Base-by-base conservation (phyloP, 2,329 filamentous ascomycete species). In the Neonectria magnoliae region DNA sequence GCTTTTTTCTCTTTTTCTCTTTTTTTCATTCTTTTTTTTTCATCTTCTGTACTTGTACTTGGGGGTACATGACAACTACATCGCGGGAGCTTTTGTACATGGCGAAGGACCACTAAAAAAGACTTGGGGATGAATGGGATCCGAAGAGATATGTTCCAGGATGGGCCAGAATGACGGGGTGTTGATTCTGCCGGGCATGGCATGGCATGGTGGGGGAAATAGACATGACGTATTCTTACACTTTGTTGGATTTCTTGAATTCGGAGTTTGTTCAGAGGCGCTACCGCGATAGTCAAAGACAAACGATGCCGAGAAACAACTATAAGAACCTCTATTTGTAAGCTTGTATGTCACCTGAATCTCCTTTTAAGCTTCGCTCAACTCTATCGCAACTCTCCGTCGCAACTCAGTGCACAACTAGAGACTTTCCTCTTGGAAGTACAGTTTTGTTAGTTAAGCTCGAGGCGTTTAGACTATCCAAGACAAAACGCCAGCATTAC, bases 21-120 rank as follows among this genome's bases (percentile, higher is more conserved):
- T 45, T 14, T 22, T 20, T 41, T 62, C 51, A 33, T 25, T n/a
- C 6, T 25, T 6, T n/a, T 45, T 14, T 22, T 20, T 41, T 62
- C 51, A 33, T 25, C 14, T 51, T 42, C 36, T 50, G 55, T 50
- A 57, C 55, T 41, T 50, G 55, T 50, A 57, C 55, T 41, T 31
- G 18, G 44, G 50, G 48, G 41, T 51, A 54, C 48, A 54, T 54
- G 27, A 38, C 57, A 54, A 52, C 41, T 31, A 48, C 57, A 41
- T 41, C 47, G 33, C 41, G 27, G 50, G 57, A 60, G 42, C 57
- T 54, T 29, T 45, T 60, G 57, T 54, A 44, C 48, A 48, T 51
- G 47, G 41, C 47, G 50, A 52, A 29, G 54, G 48, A 45, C 20
- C 60, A 48, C 47, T 42, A 63, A 58, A 54, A 29, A 18, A 36